Evolutionary conservation across 2,329 filamentous ascomycete genomes (phyloP).

Genomic region (Trichoderma cornu-damae): DNA sequence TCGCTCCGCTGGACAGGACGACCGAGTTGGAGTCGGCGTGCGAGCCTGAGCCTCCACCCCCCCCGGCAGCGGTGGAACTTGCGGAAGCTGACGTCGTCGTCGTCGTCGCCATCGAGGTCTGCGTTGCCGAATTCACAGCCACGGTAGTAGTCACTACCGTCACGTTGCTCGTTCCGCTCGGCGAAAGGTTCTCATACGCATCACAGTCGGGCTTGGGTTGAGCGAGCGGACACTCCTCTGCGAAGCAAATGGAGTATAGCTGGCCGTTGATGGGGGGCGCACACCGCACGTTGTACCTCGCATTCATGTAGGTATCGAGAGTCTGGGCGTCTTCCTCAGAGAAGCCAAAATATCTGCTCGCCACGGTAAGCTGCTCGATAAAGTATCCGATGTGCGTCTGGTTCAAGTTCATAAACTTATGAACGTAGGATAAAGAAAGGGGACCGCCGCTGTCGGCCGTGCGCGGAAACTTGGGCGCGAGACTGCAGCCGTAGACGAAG

Average conservation of each 20-base stretch:
- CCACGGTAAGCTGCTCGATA: conserved; percentile 28
- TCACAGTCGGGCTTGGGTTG: conserved; percentile 26
- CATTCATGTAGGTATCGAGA: conserved; percentile 25
- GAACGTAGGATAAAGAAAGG: conserved; percentile 29
- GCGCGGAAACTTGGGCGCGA: conserved; percentile 21
- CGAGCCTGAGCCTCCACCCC: not conserved
- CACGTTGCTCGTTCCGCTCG: conserved; percentile 20
- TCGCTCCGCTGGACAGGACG: conserved; percentile 20
- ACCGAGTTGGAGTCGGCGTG: not conserved
- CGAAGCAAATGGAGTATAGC: conserved; percentile 29
- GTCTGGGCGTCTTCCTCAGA: conserved; percentile 25
- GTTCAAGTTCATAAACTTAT: conserved; percentile 33
- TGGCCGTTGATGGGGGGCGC: conserved; percentile 23
- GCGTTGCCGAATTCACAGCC: not conserved
- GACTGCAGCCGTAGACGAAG: conserved; percentile 27
- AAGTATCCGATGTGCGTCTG: conserved; percentile 29
- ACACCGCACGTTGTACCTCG: conserved; percentile 29
- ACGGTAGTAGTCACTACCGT: conserved; percentile 16
- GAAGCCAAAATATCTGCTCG: conserved; percentile 28
- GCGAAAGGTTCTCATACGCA: conserved; percentile 25
- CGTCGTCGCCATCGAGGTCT: not conserved
- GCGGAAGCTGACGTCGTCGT: not conserved
- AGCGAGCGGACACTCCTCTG: conserved; percentile 27
- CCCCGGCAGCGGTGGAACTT: not conserved
- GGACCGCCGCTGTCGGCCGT: conserved; percentile 18